phyloP scores from a whole-genome alignment of 345 rosid species.

The Balakata baccata region DNA sequence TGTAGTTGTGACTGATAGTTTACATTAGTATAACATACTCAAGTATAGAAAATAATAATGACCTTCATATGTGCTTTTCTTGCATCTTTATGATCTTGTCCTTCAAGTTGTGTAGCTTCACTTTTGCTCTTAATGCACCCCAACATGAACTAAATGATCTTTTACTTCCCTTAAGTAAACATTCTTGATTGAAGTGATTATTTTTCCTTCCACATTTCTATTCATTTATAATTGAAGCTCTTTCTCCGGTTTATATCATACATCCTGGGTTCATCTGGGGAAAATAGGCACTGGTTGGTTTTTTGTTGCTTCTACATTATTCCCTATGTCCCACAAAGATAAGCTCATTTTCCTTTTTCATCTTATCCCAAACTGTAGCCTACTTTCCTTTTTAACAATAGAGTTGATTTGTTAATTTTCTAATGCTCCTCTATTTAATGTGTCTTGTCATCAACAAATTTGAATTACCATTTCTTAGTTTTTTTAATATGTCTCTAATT shows the following conservation, averaged over 20 bases:
- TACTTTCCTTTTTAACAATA: no score
- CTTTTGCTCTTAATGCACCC: not conserved
- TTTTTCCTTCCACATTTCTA: not conserved
- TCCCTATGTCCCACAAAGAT: no score
- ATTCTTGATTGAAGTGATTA: not conserved
- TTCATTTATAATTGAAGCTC: not conserved
- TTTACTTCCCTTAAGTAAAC: not conserved
- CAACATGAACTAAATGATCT: not conserved
- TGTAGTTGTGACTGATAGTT: not conserved
- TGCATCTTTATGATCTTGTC: not conserved
- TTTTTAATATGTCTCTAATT: no score
- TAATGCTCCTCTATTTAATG: no score
- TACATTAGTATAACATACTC: not conserved
- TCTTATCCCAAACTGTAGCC: no score
- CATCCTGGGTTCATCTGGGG: not conserved
- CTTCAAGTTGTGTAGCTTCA: not conserved
- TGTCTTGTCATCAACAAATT: no score
- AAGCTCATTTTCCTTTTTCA: no score
- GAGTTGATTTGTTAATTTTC: no score
- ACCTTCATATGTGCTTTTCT: not conserved
- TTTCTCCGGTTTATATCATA: not conserved
- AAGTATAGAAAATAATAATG: not conserved
- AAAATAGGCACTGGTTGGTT: not conserved
- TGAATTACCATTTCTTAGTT: no score
- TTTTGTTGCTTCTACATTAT: no score